These are phyloP conservation scores for Gaeumannomyces sp. DNA, from an alignment of 2,329 filamentous ascomycete genomes.

Conservation along the genomic window DNA sequence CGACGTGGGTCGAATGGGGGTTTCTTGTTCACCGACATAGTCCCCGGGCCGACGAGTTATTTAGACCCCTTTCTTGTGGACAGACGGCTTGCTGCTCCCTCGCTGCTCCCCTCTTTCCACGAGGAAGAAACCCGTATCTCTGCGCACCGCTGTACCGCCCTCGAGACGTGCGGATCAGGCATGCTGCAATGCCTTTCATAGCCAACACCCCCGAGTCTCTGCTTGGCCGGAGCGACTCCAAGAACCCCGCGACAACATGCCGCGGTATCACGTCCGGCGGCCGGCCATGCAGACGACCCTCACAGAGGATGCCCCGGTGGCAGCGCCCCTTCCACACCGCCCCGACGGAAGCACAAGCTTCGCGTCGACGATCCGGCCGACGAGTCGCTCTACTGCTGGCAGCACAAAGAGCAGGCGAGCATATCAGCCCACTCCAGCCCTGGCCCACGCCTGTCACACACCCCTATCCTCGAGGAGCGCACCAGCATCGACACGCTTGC, in stretches of 20 bases:
- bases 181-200: conserved; percentile 54
- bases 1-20: neutral
- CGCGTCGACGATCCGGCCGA: conserved; percentile 46
- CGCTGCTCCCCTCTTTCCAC: neutral
- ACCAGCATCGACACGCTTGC: conserved; percentile 84
- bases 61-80: too few species aligned
- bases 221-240: conserved; percentile 74
- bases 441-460: conserved; percentile 33
- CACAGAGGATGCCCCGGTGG: conserved; percentile 33
- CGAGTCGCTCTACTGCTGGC: conserved; percentile 79
- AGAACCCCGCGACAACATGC: conserved; percentile 77
- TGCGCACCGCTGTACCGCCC: too few species aligned
- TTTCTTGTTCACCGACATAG: neutral
- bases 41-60: too few species aligned
- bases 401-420: conserved; percentile 82
- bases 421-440: conserved; percentile 39
- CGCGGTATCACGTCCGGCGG: conserved; percentile 78
- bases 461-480: conserved; percentile 55
- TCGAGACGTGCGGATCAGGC: neutral
- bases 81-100: too few species aligned
- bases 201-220: conserved; percentile 74
- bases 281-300: conserved; percentile 76
- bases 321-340: conserved; percentile 18
- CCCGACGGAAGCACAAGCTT: conserved; percentile 21
- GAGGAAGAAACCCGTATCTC: too few species aligned